These are phyloP conservation scores for Quercus variabilis DNA, from an alignment of 306 rosid genomes.

Conservation along the genomic window DNA sequence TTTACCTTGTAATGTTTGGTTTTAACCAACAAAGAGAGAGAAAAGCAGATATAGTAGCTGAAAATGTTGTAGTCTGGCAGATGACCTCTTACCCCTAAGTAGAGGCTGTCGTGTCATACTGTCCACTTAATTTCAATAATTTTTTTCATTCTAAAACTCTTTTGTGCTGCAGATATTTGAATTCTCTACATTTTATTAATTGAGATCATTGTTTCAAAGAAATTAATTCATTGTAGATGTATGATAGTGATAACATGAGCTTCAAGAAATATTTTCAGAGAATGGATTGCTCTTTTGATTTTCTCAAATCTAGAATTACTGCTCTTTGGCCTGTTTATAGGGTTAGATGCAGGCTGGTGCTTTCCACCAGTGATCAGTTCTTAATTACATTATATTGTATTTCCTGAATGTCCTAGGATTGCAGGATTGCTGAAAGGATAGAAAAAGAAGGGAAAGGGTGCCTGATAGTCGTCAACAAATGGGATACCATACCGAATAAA, in stretches of 20 bases:
- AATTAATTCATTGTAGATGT: not conserved
- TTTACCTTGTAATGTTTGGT: not conserved
- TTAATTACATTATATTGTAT: not conserved
- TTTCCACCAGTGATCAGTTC: not conserved
- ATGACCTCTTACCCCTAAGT: too few relatives aligned
- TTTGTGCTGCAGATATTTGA: not conserved
- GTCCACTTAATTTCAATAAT: not conserved
- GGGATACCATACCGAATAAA: constrained; percentile 96
- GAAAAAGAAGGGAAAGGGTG: constrained; percentile 94
- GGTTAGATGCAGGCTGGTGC: not conserved
- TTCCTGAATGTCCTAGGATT: constrained; percentile 58
- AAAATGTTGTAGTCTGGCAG: too few relatives aligned
- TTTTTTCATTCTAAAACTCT: not conserved
- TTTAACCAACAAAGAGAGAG: not conserved
- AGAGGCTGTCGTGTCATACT: too few relatives aligned
- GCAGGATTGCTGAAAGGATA: constrained; percentile 91
- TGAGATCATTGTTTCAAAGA: not conserved
- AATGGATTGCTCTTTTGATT: not conserved
- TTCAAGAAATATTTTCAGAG: not conserved
- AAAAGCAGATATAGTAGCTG: not conserved
- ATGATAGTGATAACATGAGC: not conserved
- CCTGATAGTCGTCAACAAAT: constrained; percentile 90
- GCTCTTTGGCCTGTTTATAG: not conserved
- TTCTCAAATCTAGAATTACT: not conserved
- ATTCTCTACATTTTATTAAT: not conserved